These are phyloP conservation scores for Plectosphaerella plurivora DNA, from an alignment of 2,329 filamentous ascomycete species.

Conservation along the genomic window DNA sequence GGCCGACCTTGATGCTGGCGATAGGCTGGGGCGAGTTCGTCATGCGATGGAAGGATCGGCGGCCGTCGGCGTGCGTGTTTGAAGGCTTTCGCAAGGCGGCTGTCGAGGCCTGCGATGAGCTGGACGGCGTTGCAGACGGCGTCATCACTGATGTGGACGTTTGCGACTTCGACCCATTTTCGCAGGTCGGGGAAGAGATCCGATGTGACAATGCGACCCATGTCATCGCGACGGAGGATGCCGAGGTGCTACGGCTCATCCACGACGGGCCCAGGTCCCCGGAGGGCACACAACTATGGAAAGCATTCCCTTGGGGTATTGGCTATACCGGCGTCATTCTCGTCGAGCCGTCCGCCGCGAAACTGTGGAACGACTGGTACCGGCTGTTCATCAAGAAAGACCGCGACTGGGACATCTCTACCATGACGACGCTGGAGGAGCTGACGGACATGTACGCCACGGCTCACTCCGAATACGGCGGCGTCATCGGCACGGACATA, in stretches of 20 bases:
- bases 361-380: conserved; percentile 14
- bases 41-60: conserved; percentile 4
- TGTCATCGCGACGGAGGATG: not conserved
- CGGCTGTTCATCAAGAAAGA: conserved; percentile 18
- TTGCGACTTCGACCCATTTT: conserved; percentile 6
- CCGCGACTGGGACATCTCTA: conserved; percentile 16
- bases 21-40: conserved; percentile 20
- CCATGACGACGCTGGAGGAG: conserved; percentile 1
- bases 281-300: not conserved
- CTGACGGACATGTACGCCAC: conserved; percentile 11
- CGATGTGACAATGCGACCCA: not conserved
- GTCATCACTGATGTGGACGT: conserved; percentile 8
- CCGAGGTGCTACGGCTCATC: not conserved
- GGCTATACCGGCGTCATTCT: not conserved
- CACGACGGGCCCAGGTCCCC: not conserved
- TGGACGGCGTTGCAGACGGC: conserved; percentile 9
- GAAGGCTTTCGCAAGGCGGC: conserved; percentile 25
- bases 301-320: not conserved
- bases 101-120: conserved; percentile 9
- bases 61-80: conserved; percentile 33
- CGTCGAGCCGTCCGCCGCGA: not conserved
- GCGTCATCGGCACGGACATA: conserved; percentile 20
- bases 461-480: conserved; percentile 11
- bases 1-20: not conserved
- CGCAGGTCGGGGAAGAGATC: not conserved